These are phyloP conservation scores for Bjerkandera adusta DNA, from an alignment of 1,284 basidiomycete genomes.

Conservation along the genomic window DNA sequence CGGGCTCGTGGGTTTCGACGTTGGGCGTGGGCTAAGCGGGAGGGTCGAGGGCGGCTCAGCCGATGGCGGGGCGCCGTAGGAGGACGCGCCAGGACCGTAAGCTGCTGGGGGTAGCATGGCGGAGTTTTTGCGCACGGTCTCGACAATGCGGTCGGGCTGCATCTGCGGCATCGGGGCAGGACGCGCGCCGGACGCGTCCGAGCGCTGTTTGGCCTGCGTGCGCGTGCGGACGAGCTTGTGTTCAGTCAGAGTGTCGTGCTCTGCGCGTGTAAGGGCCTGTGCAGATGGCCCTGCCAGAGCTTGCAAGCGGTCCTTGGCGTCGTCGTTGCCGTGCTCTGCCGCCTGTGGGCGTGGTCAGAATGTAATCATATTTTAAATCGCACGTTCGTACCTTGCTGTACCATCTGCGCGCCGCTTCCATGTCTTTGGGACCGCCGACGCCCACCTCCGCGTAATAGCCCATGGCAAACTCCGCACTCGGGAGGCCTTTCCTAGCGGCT, in stretches of 20 bases:
- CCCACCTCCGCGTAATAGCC: slow-evolving; percentile 90
- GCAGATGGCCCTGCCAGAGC: slow-evolving; percentile 63
- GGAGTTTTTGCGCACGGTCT: slow-evolving; percentile 33
- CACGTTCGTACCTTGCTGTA: slow-evolving; percentile 52
- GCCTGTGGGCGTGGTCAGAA: slow-evolving; percentile 44
- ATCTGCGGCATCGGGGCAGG: slow-evolving; percentile 15
- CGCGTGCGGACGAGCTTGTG: slow-evolving; percentile 79
- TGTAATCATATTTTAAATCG: neutral
- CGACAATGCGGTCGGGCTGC: slow-evolving; percentile 29
- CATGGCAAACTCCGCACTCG: slow-evolving; percentile 91
- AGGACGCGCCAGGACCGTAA: slow-evolving; percentile 2
- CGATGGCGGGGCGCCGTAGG: slow-evolving; percentile 3
- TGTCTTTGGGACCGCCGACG: slow-evolving; percentile 65
- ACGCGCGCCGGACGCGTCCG: slow-evolving; percentile 42
- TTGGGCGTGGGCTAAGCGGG: neutral
- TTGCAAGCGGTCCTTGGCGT: slow-evolving; percentile 74
- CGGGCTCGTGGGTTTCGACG: neutral
- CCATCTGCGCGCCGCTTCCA: slow-evolving; percentile 68
- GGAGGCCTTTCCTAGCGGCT: slow-evolving; percentile 76
- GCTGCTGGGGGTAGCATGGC: slow-evolving; percentile 13
- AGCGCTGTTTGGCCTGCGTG: slow-evolving; percentile 76
- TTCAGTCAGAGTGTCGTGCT: slow-evolving; percentile 82
- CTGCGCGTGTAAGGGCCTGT: slow-evolving; percentile 66
- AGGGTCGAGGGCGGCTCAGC: slow-evolving; percentile 1
- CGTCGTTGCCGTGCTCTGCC: slow-evolving; percentile 75